Evolutionary conservation across 2,329 filamentous ascomycete species (phyloP).

Genomic region (Xylariaceae sp.): DNA sequence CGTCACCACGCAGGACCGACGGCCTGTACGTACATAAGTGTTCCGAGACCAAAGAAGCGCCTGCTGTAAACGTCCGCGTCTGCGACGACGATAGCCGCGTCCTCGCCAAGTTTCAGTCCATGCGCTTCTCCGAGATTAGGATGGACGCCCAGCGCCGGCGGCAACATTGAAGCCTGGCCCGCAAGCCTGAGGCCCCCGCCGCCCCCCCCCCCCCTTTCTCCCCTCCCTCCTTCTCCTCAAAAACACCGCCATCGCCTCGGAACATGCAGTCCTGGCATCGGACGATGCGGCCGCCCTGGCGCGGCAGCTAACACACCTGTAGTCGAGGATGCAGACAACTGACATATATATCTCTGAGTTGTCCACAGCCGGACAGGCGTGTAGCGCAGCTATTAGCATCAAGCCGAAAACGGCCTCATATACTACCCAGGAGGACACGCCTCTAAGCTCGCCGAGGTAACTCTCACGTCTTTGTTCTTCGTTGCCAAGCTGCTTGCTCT

Average conservation of each 20-base stretch:
- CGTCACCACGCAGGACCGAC: constrained; percentile 24
- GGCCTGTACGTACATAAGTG: constrained; percentile 27
- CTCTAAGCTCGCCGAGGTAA: constrained; percentile 2
- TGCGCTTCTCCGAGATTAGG: constrained; percentile 35
- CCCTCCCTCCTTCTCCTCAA: too few relatives aligned
- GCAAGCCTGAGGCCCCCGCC: constrained; percentile 25
- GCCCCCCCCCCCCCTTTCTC: too few relatives aligned
- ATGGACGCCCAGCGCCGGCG: constrained; percentile 12
- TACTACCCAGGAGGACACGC: constrained; percentile 3
- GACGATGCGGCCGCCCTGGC: constrained; percentile 13
- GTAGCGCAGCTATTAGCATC: background rate
- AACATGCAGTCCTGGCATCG: constrained; percentile 19
- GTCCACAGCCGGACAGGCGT: background rate
- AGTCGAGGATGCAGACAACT: background rate
- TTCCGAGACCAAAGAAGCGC: constrained; percentile 15
- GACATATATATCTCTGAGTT: background rate
- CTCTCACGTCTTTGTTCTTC: constrained; percentile 7
- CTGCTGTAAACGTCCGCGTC: constrained; percentile 23
- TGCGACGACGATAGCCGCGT: constrained; percentile 16
- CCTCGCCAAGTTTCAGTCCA: constrained; percentile 23
- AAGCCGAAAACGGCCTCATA: constrained; percentile 4
- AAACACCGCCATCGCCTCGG: constrained; percentile 18
- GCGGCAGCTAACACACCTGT: constrained; percentile 9
- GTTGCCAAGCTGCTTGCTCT: constrained; percentile 7
- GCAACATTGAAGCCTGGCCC: constrained; percentile 25